Conservation (phyloP, 495 filamentous ascomycete genomes). For the Lepidopterella palustris region DNA sequence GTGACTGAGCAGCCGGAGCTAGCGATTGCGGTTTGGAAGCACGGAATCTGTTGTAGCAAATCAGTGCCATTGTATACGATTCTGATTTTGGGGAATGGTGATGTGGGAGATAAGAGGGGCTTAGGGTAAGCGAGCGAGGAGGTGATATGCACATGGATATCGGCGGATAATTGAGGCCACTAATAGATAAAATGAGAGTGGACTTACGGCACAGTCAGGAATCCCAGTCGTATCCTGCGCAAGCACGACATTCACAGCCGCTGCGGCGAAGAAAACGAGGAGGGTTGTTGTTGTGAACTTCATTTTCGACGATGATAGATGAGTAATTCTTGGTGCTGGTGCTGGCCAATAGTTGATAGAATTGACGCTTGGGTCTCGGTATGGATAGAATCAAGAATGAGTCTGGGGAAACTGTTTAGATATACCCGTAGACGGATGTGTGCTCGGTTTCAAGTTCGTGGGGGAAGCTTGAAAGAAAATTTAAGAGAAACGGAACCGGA, state of each 20-base stretch:
- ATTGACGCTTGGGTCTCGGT: background rate
- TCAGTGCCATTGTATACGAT: background rate
- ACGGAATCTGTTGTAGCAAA: constrained; percentile 17
- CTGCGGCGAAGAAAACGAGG: constrained; percentile 12
- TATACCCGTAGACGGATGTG: no score
- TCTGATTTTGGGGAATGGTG: background rate
- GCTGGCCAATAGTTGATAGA: no score
- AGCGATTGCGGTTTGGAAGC: constrained; percentile 30
- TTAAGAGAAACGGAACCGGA: no score
- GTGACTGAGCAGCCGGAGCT: constrained; percentile 23
- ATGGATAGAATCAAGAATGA: background rate
- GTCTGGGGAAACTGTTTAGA: no score
- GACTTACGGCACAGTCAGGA: constrained; percentile 24
- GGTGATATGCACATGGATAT: background rate
- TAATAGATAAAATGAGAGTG: background rate
- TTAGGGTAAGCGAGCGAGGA: background rate
- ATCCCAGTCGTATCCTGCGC: constrained; percentile 13
- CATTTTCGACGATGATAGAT: constrained; percentile 13
- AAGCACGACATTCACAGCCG: constrained; percentile 6
- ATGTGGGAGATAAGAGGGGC: background rate
- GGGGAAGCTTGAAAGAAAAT: no score
- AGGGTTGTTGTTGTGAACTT: constrained; percentile 18
- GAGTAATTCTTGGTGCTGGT: background rate
- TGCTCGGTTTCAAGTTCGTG: no score
- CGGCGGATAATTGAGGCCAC: background rate